phyloP scores from a whole-genome alignment of 1,139 yeast species.

The Barnettozyma hawaiiensis region DNA sequence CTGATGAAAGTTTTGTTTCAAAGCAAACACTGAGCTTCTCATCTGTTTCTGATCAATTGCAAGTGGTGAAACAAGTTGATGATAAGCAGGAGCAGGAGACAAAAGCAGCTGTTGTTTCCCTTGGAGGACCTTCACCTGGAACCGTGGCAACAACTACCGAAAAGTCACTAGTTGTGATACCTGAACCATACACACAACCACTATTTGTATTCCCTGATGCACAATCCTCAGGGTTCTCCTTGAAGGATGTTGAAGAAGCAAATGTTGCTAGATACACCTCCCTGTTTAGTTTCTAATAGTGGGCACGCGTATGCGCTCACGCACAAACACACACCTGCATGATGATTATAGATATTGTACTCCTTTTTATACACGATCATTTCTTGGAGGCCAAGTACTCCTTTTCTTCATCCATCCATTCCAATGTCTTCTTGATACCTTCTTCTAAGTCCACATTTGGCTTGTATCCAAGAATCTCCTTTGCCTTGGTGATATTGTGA shows the following conservation, averaged over 20 bases:
- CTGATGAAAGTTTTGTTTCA: neutral
- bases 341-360: slow-evolving; percentile 1
- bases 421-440: slow-evolving; percentile 75
- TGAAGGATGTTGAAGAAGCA: slow-evolving; percentile 20
- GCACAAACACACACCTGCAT: too few species aligned
- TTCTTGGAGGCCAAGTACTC: slow-evolving; percentile 6
- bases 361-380: neutral
- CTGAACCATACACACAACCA: neutral
- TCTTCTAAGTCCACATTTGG: slow-evolving; percentile 80
- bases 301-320: too few species aligned
- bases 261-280: slow-evolving; percentile 16
- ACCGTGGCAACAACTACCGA: neutral
- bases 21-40: neutral
- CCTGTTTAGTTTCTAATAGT: slow-evolving; percentile 16
- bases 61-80: neutral
- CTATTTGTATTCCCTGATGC: slow-evolving; percentile 22
- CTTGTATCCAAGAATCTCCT: slow-evolving; percentile 63
- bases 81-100: too few species aligned
- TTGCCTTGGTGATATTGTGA: slow-evolving; percentile 88
- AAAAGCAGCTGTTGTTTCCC: neutral
- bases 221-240: slow-evolving; percentile 10
- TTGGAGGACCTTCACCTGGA: neutral
- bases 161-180: neutral
- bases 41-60: neutral
- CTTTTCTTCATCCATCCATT: slow-evolving; percentile 74